Conservation (phyloP, 768 basidiomycete species). For the Auricularia sp. region DNA sequence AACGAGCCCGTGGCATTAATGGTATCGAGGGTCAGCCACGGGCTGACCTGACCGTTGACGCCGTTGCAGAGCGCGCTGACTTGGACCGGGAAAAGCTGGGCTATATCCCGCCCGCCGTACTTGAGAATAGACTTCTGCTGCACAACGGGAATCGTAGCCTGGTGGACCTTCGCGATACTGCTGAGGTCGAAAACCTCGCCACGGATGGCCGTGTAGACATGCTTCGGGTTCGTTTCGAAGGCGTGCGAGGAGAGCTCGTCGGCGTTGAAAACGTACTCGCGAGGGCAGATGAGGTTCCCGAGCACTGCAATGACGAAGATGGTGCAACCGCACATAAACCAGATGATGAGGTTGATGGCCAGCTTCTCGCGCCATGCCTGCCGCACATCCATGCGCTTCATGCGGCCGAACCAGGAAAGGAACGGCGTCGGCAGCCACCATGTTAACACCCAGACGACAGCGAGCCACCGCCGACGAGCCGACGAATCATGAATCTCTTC, state of each 20-base stretch:
- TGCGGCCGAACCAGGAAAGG: constrained; percentile 66
- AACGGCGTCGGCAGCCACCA: constrained; percentile 79
- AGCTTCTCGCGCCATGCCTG: constrained; percentile 98
- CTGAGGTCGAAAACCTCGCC: constrained; percentile 94
- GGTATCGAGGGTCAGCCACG: constrained; percentile 70
- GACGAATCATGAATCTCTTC: constrained; percentile 79
- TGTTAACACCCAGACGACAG: constrained; percentile 79
- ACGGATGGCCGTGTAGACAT: constrained; percentile 73
- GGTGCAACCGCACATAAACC: constrained; percentile 82
- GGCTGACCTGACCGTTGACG: constrained; percentile 66
- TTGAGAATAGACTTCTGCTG: constrained; percentile 63
- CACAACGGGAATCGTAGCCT: constrained; percentile 60
- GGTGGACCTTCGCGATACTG: constrained; percentile 53
- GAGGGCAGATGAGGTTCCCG: constrained; percentile 85
- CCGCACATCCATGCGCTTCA: constrained; percentile 89
- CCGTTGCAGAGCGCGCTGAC: constrained; percentile 92
- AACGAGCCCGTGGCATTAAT: constrained; percentile 60
- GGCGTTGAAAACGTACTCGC: constrained; percentile 79
- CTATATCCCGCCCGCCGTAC: constrained; percentile 71
- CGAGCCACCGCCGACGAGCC: constrained; percentile 79
- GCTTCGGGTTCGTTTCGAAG: constrained; percentile 50
- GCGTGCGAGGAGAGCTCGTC: constrained; percentile 69
- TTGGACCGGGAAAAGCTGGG: constrained; percentile 89
- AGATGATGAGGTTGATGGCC: constrained; percentile 89
- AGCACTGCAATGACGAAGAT: constrained; percentile 90